Evolutionary conservation across 2,329 filamentous ascomycete genomes (phyloP).

Genomic region (Immersiporthe knoxdaviesiana): DNA sequence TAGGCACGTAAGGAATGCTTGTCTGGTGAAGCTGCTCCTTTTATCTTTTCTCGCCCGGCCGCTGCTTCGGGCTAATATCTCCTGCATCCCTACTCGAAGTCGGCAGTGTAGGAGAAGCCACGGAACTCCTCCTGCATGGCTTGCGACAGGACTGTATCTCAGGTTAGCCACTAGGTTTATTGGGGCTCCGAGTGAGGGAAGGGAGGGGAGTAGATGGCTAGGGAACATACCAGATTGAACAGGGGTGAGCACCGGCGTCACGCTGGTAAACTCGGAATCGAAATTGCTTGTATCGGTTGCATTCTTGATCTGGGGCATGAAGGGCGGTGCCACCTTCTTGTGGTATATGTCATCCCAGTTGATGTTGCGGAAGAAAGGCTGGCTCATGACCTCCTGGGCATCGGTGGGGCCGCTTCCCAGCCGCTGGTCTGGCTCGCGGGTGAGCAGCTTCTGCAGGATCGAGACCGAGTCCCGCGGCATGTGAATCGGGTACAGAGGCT

Average conservation of each 20-base stretch:
- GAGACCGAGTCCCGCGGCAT: slow-evolving; percentile 98
- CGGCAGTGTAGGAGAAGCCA: slow-evolving; percentile 95
- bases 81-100: slow-evolving; percentile 69
- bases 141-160: slow-evolving; percentile 79
- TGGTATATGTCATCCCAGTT: slow-evolving; percentile 99
- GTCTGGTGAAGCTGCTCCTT: background rate
- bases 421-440: slow-evolving; percentile 89
- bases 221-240: slow-evolving; percentile 97
- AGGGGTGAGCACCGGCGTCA: slow-evolving; percentile 94
- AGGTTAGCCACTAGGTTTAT: slow-evolving; percentile 18
- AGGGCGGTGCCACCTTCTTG: slow-evolving; percentile 88
- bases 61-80: background rate
- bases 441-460: slow-evolving; percentile 95
- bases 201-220: slow-evolving; percentile 32
- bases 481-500: slow-evolving; percentile 96
- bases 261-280: slow-evolving; percentile 96
- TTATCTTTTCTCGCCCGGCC: background rate
- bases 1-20: background rate
- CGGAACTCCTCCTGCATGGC: slow-evolving; percentile 99
- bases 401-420: slow-evolving; percentile 94
- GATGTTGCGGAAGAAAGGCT: slow-evolving; percentile 96
- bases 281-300: slow-evolving; percentile 99
- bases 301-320: slow-evolving; percentile 86
- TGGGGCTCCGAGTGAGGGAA: background rate
- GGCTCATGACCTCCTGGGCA: slow-evolving; percentile 97